A percentile compares a stretch with the other conserved stretches of the same genome.
Evolutionary conservation across 768 basidiomycete genomes (phyloP).

Genomic region (Rhizopogon vulgaris): DNA sequence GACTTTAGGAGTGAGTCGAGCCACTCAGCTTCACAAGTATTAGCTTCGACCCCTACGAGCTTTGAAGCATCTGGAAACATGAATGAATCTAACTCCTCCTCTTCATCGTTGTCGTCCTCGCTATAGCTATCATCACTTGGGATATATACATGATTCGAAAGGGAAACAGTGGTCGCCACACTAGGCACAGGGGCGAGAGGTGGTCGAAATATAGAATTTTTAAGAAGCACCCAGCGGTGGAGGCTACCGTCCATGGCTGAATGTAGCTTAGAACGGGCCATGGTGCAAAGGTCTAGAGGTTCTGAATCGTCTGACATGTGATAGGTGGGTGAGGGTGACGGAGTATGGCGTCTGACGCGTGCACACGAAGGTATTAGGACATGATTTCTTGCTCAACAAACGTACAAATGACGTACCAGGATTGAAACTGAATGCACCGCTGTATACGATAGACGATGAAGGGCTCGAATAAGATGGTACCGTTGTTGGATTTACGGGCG

Average conservation of each 20-base stretch:
- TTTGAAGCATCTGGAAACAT: conserved; percentile 76
- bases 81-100: conserved; percentile 57
- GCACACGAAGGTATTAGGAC: conserved; percentile 5
- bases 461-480: conserved; percentile 82
- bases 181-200: conserved; percentile 33
- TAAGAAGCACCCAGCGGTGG: conserved; percentile 83
- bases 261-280: conserved; percentile 74
- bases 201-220: conserved; percentile 70
- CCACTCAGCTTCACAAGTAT: conserved; percentile 71
- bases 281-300: conserved; percentile 43
- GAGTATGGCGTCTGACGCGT: conserved; percentile 15
- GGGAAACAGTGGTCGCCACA: conserved; percentile 19
- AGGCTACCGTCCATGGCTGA: conserved; percentile 57
- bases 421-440: conserved; percentile 29
- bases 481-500: conserved; percentile 75
- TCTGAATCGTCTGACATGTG: conserved; percentile 41
- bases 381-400: background rate
- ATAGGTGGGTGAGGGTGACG: conserved; percentile 8
- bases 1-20: conserved; percentile 75
- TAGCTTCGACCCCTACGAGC: conserved; percentile 34
- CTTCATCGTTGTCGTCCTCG: conserved; percentile 38
- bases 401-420: conserved; percentile 14
- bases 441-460: conserved; percentile 87
- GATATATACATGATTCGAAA: conserved; percentile 28
- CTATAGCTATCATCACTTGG: conserved; percentile 37